These are phyloP conservation scores for Penicillium janthinellum DNA, from an alignment of 2,329 filamentous ascomycete species.

Conservation along the genomic window DNA sequence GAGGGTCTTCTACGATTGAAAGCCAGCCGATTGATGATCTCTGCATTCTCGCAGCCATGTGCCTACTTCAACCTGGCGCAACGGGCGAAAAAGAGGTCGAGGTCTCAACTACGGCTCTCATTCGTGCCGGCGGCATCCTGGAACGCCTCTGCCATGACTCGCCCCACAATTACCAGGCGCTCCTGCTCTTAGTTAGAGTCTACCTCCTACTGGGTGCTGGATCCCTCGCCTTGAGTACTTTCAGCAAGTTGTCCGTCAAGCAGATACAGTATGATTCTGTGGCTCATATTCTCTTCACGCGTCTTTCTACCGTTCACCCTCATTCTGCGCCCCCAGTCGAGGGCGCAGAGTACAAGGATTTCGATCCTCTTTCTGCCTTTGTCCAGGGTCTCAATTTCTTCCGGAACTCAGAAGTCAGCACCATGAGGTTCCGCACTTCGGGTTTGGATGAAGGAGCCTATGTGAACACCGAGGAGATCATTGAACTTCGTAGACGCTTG, in stretches of 20 bases:
- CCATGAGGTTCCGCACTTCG: constrained; percentile 38
- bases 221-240: constrained; percentile 49
- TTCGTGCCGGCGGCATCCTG: constrained; percentile 43
- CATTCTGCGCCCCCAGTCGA: constrained; percentile 44
- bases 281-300: constrained; percentile 51
- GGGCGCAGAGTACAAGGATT: constrained; percentile 44
- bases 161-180: constrained; percentile 50
- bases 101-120: constrained; percentile 33
- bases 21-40: constrained; percentile 49
- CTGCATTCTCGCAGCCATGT: constrained; percentile 47
- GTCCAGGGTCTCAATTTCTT: constrained; percentile 46
- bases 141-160: constrained; percentile 45
- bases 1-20: constrained; percentile 42
- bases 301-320: constrained; percentile 51
- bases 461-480: constrained; percentile 46
- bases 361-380: constrained; percentile 45
- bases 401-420: constrained; percentile 41
- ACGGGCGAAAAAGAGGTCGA: constrained; percentile 20
- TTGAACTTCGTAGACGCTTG: constrained; percentile 43
- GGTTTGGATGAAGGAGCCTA: constrained; percentile 48
- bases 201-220: constrained; percentile 49
- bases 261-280: constrained; percentile 53
- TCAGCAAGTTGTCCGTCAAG: constrained; percentile 50
- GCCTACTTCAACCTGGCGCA: constrained; percentile 37
- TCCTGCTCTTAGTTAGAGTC: constrained; percentile 48